These are phyloP conservation scores for Amanita subjunquillea DNA, from an alignment of 768 basidiomycete species.

Conservation along the genomic window DNA sequence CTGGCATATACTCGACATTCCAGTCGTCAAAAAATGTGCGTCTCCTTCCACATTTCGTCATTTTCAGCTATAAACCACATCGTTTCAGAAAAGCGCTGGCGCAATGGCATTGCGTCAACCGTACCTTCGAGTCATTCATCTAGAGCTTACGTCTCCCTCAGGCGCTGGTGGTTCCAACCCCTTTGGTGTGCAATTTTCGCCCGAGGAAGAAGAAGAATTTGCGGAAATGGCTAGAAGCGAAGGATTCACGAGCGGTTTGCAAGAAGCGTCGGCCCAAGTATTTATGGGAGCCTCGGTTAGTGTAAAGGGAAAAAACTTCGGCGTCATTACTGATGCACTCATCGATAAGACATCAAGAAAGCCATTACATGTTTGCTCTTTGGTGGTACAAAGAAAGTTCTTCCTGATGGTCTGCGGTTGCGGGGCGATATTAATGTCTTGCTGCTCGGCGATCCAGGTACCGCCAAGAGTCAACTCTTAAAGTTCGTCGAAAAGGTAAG, in stretches of 20 bases:
- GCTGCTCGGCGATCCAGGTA: constrained; percentile 94
- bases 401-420: constrained; percentile 95
- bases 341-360: constrained; percentile 86
- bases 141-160: constrained; percentile 80
- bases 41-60: constrained; percentile 4
- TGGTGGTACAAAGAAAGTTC: constrained; percentile 92
- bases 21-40: constrained; percentile 77
- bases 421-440: constrained; percentile 98
- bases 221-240: constrained; percentile 83
- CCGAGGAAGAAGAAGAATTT: constrained; percentile 97
- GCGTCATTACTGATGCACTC: background rate
- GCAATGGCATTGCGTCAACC: constrained; percentile 87
- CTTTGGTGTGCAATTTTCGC: constrained; percentile 80
- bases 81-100: constrained; percentile 60
- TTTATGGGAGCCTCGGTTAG: constrained; percentile 86
- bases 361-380: constrained; percentile 94
- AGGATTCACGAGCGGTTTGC: constrained; percentile 87
- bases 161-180: constrained; percentile 69
- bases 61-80: background rate
- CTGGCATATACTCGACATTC: constrained; percentile 96
- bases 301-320: background rate
- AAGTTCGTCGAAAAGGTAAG: constrained; percentile 95
- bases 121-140: constrained; percentile 86
- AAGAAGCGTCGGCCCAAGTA: constrained; percentile 91
- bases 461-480: constrained; percentile 94